Evolutionary conservation across 208 protist genomes (phyloP).

Genomic region (Trichomonas vaginalis): DNA sequence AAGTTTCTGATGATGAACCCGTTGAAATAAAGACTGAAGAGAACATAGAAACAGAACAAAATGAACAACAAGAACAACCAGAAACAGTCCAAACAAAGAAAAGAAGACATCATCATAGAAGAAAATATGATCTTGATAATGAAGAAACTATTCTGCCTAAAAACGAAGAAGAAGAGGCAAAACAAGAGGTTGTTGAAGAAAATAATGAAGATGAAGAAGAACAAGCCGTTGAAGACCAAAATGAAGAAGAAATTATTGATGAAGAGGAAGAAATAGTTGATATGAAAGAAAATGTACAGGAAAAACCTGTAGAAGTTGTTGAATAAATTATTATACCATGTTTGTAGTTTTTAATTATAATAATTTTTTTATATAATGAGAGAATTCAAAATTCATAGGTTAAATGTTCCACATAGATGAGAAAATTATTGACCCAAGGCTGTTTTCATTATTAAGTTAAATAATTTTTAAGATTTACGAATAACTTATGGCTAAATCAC

Average conservation of each 20-base stretch:
- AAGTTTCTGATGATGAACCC: not conserved
- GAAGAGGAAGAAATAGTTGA: not conserved
- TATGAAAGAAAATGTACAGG: no score
- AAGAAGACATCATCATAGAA: not conserved
- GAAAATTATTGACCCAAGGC: no score
- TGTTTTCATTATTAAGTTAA: no score
- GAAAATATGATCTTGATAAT: not conserved
- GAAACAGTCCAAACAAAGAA: not conserved
- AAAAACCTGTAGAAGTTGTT: no score
- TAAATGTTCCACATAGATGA: no score
- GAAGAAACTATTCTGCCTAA: not conserved
- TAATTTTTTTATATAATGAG: no score
- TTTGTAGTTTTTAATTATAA: no score
- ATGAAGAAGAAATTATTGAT: not conserved
- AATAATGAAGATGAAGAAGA: not conserved
- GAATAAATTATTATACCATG: no score
- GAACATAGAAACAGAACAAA: not conserved
- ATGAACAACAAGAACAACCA: no score
- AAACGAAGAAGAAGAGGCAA: not conserved
- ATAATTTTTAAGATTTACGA: no score
- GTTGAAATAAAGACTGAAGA: not conserved
- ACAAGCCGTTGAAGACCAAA: not conserved
- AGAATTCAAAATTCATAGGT: no score
- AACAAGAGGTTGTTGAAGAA: not conserved
- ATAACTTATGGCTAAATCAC: no score